A percentile compares a stretch with the other conserved stretches of the same genome.
Evolutionary conservation across 495 filamentous ascomycete genomes (phyloP).

Genomic region (Penicillium cinerascens): DNA sequence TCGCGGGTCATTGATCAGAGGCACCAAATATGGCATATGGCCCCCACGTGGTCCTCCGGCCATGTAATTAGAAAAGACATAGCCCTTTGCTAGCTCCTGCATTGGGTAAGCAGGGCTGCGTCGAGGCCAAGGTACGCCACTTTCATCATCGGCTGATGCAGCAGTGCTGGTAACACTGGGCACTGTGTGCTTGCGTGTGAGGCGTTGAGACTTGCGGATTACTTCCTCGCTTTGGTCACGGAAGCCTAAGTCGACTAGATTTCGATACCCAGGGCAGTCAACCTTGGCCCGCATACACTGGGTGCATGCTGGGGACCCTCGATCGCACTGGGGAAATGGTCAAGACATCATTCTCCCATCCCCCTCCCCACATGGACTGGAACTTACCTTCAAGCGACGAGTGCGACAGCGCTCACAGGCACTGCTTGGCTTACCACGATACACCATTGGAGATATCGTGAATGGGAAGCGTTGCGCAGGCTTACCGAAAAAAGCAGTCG

Average conservation of each 20-base stretch:
- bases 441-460: constrained; percentile 11
- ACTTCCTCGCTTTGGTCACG: constrained; percentile 16
- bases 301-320: constrained; percentile 4
- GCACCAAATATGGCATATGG: constrained; percentile 8
- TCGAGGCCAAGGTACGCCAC: background rate
- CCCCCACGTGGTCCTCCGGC: constrained; percentile 1
- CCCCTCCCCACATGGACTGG: background rate
- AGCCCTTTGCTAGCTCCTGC: constrained; percentile 3
- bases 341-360: background rate
- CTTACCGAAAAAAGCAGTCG: too few relatives aligned
- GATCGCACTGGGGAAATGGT: constrained; percentile 4
- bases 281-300: constrained; percentile 13
- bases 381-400: constrained; percentile 21
- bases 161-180: background rate
- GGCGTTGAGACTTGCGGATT: constrained; percentile 8
- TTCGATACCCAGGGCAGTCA: constrained; percentile 17
- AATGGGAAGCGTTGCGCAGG: too few relatives aligned
- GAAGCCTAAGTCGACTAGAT: constrained; percentile 7
- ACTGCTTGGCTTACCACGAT: constrained; percentile 21
- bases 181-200: background rate
- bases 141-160: too few relatives aligned
- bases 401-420: constrained; percentile 20
- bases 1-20: background rate
- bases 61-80: constrained; percentile 4
- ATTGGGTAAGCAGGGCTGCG: background rate